Base-by-base conservation (phyloP, 2,329 filamentous ascomycete species). In the Moelleriella libera region DNA sequence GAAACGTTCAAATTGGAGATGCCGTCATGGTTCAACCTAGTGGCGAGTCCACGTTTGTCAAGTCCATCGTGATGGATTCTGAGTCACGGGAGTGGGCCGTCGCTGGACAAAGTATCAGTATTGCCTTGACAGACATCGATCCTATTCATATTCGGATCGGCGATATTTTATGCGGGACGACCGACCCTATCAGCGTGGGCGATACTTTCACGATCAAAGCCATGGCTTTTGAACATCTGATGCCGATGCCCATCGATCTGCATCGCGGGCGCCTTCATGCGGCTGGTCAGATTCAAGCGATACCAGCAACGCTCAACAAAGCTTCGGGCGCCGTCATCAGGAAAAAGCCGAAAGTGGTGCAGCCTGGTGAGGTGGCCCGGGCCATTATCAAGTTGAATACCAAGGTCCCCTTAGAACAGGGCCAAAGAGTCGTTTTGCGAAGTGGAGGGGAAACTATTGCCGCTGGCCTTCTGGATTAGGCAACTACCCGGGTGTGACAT, bases 81-180 rank as follows among this genome's bases (percentile, higher is more conserved):
- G 77, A 85, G 45, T 67, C 76, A 1, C 77, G 75, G 10, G 88
- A 95, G 50, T 98, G 88, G 88, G 88, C 86, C 0, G 88, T 96
- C 11, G 89, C 90, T 1, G 90, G 90, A 1, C 88, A 97, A 59
- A 94, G 92, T 50, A 79, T 86, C 12, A 83, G 82, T 0, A 68
- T 98, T n/a, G 84, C 94, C 54, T 73, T 98, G 45, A 74, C 80
- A 7, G 84, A 90, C 54, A 88, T 96, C 58, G 90, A 97, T 56
- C 77, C 85, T 0, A 76, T 85, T 12, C 84, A 96, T 57, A 75
- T 98, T 8, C 78, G 80, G 43, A 75, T 85, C 6, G 92, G 92
- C 21, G 89, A 97, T 58, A 84, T 97, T 14, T 67, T 95, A n/a
- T 95, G 88, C 65, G 74, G 78, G 44, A 73, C 80, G 0, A 71